A percentile compares a stretch with the other conserved stretches of the same genome.
Conservation (phyloP, 331 rosid species). For the Quercus lobata region DNA sequence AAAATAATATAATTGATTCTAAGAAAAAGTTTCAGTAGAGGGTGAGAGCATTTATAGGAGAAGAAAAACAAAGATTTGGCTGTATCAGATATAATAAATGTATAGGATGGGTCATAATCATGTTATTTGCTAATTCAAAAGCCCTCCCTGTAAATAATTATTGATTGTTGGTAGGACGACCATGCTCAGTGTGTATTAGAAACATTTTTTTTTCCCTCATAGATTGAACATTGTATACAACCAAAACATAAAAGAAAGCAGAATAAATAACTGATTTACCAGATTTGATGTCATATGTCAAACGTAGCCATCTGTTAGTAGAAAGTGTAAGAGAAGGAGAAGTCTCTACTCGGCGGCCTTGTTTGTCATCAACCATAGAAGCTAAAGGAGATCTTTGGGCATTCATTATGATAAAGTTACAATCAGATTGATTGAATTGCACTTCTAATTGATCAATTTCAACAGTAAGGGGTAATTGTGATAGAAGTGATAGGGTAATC, state of each 20-base stretch:
- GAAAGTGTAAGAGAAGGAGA: constrained; percentile 60
- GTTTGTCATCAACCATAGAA: constrained; percentile 36
- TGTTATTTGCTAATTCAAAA: constrained; percentile 7
- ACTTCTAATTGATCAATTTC: constrained; percentile 79
- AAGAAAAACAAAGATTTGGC: not conserved
- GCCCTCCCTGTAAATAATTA: not conserved
- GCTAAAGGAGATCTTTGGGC: constrained; percentile 47
- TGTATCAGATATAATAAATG: not conserved
- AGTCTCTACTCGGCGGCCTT: constrained; percentile 45
- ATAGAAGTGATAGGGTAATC: constrained; percentile 73
- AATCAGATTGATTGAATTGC: constrained; percentile 80
- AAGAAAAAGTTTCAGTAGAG: not conserved
- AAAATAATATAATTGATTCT: constrained; percentile 13
- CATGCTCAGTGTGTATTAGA: not conserved
- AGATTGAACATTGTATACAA: not conserved
- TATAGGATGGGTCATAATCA: not conserved
- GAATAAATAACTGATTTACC: constrained; percentile 46
- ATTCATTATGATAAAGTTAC: constrained; percentile 70
- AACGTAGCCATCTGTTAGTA: constrained; percentile 82
- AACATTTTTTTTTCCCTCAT: not conserved
- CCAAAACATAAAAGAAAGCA: not conserved
- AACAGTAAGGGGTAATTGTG: constrained; percentile 68
- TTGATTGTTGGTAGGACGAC: no score
- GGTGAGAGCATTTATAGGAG: not conserved
- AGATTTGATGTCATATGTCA: constrained; percentile 74